Conservation (phyloP, 305 asterid genomes). For the Fraxinus albicans region DNA sequence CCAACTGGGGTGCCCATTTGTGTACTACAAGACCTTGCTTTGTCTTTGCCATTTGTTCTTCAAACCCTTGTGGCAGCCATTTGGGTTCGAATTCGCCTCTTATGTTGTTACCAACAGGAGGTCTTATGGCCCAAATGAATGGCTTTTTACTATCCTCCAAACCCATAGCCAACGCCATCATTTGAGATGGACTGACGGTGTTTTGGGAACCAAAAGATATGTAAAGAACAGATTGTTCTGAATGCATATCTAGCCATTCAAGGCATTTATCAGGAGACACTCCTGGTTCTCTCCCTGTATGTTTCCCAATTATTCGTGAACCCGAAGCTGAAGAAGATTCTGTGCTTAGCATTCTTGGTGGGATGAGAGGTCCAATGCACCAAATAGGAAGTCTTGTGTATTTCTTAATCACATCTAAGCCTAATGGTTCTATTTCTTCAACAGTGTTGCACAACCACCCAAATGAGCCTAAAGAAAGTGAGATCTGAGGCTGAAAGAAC, state of each 20-base stretch:
- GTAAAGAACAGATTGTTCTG: conserved; percentile 56
- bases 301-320: conserved; percentile 30
- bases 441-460: conserved; percentile 72
- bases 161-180: conserved; percentile 82
- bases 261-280: conserved; percentile 66
- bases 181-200: conserved; percentile 64
- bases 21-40: conserved; percentile 58
- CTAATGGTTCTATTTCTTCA: conserved; percentile 66
- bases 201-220: conserved; percentile 91
- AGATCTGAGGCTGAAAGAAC: conserved; percentile 56
- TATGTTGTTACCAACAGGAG: conserved; percentile 59
- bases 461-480: conserved; percentile 35
- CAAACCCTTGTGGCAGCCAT: conserved; percentile 71
- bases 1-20: conserved; percentile 91
- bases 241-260: conserved; percentile 57
- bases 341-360: conserved; percentile 38
- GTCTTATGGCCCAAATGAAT: conserved; percentile 79
- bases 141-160: conserved; percentile 58
- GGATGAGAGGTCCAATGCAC: conserved; percentile 86
- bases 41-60: conserved; percentile 27
- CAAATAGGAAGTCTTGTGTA: conserved; percentile 60
- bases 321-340: not conserved
- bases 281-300: conserved; percentile 60
- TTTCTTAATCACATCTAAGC: conserved; percentile 40
- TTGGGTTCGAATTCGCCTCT: conserved; percentile 53